phyloP scores from a whole-genome alignment of 2,329 filamentous ascomycete genomes.

The Pseudocercospora fijiensis region DNA sequence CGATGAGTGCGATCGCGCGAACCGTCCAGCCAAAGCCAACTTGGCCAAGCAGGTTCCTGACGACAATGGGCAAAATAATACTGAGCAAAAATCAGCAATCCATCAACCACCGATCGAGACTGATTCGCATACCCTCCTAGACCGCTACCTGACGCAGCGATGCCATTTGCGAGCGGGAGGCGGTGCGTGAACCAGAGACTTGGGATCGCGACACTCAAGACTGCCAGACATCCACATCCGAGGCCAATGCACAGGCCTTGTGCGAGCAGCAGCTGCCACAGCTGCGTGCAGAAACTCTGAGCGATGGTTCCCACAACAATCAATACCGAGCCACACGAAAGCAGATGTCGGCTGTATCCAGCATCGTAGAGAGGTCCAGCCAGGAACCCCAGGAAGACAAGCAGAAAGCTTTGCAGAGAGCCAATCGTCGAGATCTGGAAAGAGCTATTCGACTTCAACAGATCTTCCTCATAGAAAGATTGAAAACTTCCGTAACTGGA shows the following conservation, averaged over 20 bases:
- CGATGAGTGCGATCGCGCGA: slow-evolving; percentile 18
- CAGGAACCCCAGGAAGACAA: slow-evolving; percentile 40
- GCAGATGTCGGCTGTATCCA: slow-evolving; percentile 13
- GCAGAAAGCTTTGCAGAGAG: slow-evolving; percentile 46
- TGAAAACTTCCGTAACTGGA: slow-evolving; percentile 49
- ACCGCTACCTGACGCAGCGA: slow-evolving; percentile 44
- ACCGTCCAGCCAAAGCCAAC: slow-evolving; percentile 18
- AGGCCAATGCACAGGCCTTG: slow-evolving; percentile 48
- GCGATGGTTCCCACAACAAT: slow-evolving; percentile 48
- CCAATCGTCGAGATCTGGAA: slow-evolving; percentile 48
- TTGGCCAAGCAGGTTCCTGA: neutral
- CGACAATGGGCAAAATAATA: slow-evolving; percentile 18
- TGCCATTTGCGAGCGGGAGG: slow-evolving; percentile 43
- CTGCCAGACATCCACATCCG: slow-evolving; percentile 43
- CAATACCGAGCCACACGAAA: slow-evolving; percentile 39
- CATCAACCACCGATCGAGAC: neutral
- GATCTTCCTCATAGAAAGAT: slow-evolving; percentile 43
- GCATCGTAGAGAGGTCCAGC: slow-evolving; percentile 16
- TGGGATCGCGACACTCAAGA: slow-evolving; percentile 45
- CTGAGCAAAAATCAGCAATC: neutral
- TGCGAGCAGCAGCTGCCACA: slow-evolving; percentile 49
- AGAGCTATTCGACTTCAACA: slow-evolving; percentile 38
- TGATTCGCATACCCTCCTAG: slow-evolving; percentile 37
- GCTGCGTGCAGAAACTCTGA: slow-evolving; percentile 44
- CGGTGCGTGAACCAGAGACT: slow-evolving; percentile 44